Evolutionary conservation across 495 filamentous ascomycete genomes (phyloP).

Genomic region (Aspergillus campestris): DNA sequence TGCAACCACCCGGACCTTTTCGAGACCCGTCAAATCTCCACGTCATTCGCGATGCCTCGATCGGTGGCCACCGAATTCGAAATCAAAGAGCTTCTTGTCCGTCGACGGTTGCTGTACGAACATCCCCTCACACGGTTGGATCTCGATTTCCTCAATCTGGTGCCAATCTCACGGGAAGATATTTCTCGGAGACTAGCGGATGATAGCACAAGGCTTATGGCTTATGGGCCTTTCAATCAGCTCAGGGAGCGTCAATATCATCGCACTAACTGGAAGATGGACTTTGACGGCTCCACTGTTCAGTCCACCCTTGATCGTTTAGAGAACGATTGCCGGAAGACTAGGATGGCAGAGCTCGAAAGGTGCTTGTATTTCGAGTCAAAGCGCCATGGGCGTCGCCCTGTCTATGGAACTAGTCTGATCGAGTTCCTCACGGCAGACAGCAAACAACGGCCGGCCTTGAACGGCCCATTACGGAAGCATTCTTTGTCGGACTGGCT

Average conservation of each 20-base stretch:
- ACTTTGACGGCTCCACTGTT: conserved; percentile 54
- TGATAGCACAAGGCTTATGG: conserved; percentile 54
- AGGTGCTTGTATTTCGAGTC: conserved; percentile 74
- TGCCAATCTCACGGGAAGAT: conserved; percentile 63
- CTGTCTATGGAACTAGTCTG: conserved; percentile 70
- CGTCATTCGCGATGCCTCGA: conserved; percentile 85
- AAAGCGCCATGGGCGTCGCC: conserved; percentile 69
- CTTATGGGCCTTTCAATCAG: conserved; percentile 51
- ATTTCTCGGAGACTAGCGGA: conserved; percentile 53
- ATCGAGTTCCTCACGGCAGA: conserved; percentile 63
- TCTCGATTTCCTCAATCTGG: conserved; percentile 72
- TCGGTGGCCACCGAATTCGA: conserved; percentile 75
- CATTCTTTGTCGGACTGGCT: conserved; percentile 59
- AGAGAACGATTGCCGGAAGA: conserved; percentile 61
- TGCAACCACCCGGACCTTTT: conserved; percentile 99
- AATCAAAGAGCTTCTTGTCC: conserved; percentile 63
- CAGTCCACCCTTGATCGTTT: conserved; percentile 62
- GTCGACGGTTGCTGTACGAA: conserved; percentile 55
- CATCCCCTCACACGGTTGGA: conserved; percentile 59
- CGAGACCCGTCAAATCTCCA: conserved; percentile 95
- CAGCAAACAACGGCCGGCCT: conserved; percentile 34
- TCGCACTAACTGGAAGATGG: conserved; percentile 51
- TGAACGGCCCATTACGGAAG: conserved; percentile 32
- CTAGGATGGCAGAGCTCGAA: conserved; percentile 69
- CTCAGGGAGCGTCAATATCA: conserved; percentile 55